Percentiles rank a stretch among this genome's conserved stretches.
These are phyloP conservation scores for Juglanconis oblonga DNA, from an alignment of 2,329 filamentous ascomycete genomes.

Conservation along the genomic window DNA sequence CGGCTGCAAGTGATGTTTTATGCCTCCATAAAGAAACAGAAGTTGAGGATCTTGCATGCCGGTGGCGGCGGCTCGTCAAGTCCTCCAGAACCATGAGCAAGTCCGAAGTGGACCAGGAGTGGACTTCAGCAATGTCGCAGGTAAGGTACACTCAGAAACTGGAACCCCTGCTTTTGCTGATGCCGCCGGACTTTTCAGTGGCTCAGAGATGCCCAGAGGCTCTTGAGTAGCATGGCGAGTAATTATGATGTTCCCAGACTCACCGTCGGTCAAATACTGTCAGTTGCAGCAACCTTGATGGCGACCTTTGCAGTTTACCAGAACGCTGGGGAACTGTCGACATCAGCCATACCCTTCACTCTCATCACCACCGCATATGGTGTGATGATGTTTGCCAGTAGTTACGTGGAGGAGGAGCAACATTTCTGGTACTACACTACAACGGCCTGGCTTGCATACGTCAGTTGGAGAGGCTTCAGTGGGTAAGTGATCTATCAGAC, in stretches of 20 bases:
- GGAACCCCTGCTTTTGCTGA: neutral
- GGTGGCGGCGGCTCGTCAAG: slow-evolving; percentile 53
- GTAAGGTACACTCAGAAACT: slow-evolving; percentile 25
- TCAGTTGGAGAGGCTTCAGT: slow-evolving; percentile 46
- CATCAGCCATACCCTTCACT: slow-evolving; percentile 40
- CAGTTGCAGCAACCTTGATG: slow-evolving; percentile 34
- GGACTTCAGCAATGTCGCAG: slow-evolving; percentile 42
- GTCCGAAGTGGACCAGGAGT: slow-evolving; percentile 32
- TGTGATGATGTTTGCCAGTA: slow-evolving; percentile 95
- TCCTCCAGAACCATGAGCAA: slow-evolving; percentile 19
- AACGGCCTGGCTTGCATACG: slow-evolving; percentile 63
- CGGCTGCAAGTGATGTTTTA: slow-evolving; percentile 20
- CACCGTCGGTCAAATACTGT: slow-evolving; percentile 39
- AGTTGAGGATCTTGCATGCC: slow-evolving; percentile 63
- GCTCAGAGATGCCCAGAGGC: slow-evolving; percentile 67
- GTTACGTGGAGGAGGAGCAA: slow-evolving; percentile 97
- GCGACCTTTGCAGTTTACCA: slow-evolving; percentile 38
- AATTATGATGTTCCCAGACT: slow-evolving; percentile 78
- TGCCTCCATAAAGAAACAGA: slow-evolving; percentile 38
- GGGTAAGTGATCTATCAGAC: slow-evolving; percentile 28
- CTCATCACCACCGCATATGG: slow-evolving; percentile 63
- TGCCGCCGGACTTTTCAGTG: slow-evolving; percentile 44
- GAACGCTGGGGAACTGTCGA: slow-evolving; percentile 21
- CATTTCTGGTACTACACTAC: slow-evolving; percentile 97
- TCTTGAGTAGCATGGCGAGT: slow-evolving; percentile 87